Evolutionary conservation across 352 stramenopile genomes (phyloP), one percentile per base, ranked within the genome.

Genomic region (Phytopythium ostracodes): DNA sequence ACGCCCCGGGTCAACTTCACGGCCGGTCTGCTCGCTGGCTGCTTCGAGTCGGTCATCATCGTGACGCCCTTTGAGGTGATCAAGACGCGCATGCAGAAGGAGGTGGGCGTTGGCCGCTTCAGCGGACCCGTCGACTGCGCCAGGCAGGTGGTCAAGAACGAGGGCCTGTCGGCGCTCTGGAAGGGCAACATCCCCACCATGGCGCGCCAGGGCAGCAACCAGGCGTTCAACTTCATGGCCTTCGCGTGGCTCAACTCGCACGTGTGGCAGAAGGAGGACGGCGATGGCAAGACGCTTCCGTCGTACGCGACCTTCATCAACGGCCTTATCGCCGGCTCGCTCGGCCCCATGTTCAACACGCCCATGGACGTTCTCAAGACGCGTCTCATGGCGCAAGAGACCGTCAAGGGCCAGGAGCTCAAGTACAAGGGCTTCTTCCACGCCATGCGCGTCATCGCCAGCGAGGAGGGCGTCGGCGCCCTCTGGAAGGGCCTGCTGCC

Each of bases 51-150:
- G 36, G 73, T 98, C 53, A 60, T 98, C n/a, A 97, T 99, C 44
- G 96, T 99, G 10, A 99, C 96, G 29, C 97, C 97, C 2, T 98
- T 98, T 47, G 97, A 99, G 75, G 96, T 99, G n/a, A 98, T 98
- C 71, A 99, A 99, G 81, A 99, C 86, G 84, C 87, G 97, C 57
- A 97, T 99, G 89, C 96, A 99, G 74, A 89, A 97, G 59, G 92
- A 98, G 72, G 81, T 96, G 46, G 84, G 88, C 38, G 72, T 94
- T 22, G 97, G 98, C 60, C 92, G 97, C 11, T 89, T 88, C 70
- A 86, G 67, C n/a, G 87, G 87, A 6, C 87, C 88, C 2, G 66
- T 99, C 18, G 96, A 99, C 76, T 98, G 96, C 42, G 96, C 95
- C 10, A 73, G 79, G 27, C 80, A 97, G 36, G 88, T 99, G 57